Conservation (phyloP, 192 early-diverging fungal species). For the Dispira simplex region DNA sequence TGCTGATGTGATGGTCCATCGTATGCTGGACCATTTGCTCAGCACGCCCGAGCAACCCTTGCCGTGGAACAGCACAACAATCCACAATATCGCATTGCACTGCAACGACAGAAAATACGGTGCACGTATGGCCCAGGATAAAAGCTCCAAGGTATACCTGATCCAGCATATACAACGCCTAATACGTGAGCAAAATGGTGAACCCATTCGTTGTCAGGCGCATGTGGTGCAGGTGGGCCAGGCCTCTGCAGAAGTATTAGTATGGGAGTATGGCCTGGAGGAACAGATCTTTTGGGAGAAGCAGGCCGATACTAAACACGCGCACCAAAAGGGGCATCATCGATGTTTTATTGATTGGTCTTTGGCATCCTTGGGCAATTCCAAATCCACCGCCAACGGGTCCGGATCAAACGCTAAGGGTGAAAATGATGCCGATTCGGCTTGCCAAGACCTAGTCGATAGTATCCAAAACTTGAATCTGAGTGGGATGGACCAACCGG, state of each 20-base stretch:
- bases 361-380: too few relatives aligned
- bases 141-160: conserved; percentile 2
- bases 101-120: conserved; percentile 71
- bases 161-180: not conserved
- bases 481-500: too few relatives aligned
- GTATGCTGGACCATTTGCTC: conserved; percentile 42
- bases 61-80: conserved; percentile 13
- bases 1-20: conserved; percentile 90
- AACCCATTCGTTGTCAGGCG: not conserved
- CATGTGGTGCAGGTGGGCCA: not conserved
- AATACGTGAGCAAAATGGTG: not conserved
- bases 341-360: too few relatives aligned
- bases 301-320: too few relatives aligned
- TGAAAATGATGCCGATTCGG: too few relatives aligned
- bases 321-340: too few relatives aligned
- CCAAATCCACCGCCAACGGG: too few relatives aligned
- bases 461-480: too few relatives aligned
- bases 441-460: too few relatives aligned
- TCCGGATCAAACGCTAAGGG: too few relatives aligned
- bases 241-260: not conserved
- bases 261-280: not conserved
- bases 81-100: conserved; percentile 51
- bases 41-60: conserved; percentile 4
- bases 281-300: not conserved
- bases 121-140: conserved; percentile 71